These are phyloP conservation scores for Leucaena leucocephala DNA, from an alignment of 306 rosid species.

Conservation along the genomic window DNA sequence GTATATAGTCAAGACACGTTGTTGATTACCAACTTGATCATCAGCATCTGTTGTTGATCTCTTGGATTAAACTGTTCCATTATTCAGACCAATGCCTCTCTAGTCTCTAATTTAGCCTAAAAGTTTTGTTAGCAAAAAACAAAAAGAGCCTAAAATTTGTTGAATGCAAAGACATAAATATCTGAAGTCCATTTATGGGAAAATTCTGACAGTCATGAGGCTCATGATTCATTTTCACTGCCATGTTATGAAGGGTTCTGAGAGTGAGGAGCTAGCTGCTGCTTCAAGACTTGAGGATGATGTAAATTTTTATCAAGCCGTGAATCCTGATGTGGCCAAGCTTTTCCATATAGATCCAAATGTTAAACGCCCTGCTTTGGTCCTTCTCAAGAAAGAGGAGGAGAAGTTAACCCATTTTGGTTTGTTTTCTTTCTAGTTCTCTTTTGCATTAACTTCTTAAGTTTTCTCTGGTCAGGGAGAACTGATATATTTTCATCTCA, in stretches of 20 bases:
- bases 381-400: conserved; percentile 81
- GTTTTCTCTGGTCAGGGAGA: neutral
- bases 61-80: conserved; percentile 21
- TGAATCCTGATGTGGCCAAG: conserved; percentile 83
- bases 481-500: conserved; percentile 26
- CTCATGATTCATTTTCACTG: conserved; percentile 23
- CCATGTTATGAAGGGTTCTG: conserved; percentile 66
- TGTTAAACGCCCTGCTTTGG: conserved; percentile 86
- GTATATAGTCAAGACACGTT: neutral
- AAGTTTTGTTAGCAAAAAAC: neutral
- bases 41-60: conserved; percentile 1
- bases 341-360: conserved; percentile 80
- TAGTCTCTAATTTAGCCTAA: neutral
- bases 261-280: conserved; percentile 90
- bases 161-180: neutral
- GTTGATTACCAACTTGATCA: neutral
- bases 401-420: conserved; percentile 83
- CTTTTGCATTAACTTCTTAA: conserved; percentile 8
- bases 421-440: conserved; percentile 43
- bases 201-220: neutral
- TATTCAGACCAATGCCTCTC: conserved; percentile 3
- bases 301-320: conserved; percentile 89
- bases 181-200: neutral
- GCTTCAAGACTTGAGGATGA: conserved; percentile 95
- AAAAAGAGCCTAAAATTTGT: neutral